phyloP scores from a whole-genome alignment of 1,139 yeast species.

The Candida buenavistaensis region DNA sequence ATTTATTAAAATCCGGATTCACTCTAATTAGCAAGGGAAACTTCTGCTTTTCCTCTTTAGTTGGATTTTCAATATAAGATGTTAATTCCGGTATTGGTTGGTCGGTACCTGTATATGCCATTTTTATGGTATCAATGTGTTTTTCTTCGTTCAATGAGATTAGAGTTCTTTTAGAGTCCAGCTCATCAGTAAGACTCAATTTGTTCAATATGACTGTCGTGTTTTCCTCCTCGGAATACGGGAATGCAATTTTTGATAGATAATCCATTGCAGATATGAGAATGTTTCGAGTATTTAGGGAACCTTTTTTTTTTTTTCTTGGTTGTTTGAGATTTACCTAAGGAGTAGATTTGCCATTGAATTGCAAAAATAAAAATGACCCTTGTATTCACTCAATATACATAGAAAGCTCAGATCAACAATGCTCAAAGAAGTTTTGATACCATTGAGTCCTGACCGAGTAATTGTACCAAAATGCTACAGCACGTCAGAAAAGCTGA shows the following conservation, averaged over 20 bases:
- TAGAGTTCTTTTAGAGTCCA: slow-evolving; percentile 21
- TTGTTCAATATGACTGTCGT: slow-evolving; percentile 23
- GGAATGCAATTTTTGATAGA: slow-evolving; percentile 23
- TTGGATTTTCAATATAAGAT: slow-evolving; percentile 27
- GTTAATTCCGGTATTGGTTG: slow-evolving; percentile 17
- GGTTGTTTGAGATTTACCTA: too few relatives aligned
- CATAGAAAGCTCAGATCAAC: too few relatives aligned
- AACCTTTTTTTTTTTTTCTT: too few relatives aligned
- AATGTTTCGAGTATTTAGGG: too few relatives aligned
- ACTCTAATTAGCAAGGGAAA: slow-evolving; percentile 31
- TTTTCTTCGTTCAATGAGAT: slow-evolving; percentile 20
- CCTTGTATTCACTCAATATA: too few relatives aligned
- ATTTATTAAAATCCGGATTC: slow-evolving; percentile 20
- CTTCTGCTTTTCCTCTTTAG: slow-evolving; percentile 5
- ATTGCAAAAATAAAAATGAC: too few relatives aligned
- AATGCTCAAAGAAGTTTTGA: too few relatives aligned
- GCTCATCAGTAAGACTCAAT: slow-evolving; percentile 23
- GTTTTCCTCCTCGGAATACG: slow-evolving; percentile 21
- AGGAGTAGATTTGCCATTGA: too few relatives aligned
- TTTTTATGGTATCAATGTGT: slow-evolving; percentile 16
- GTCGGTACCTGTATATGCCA: slow-evolving; percentile 16
- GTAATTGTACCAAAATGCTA: too few relatives aligned
- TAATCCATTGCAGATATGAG: slow-evolving; percentile 10
- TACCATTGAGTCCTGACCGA: too few relatives aligned
- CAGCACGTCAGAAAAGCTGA: too few relatives aligned